Evolutionary conservation across 2,329 filamentous ascomycete genomes (phyloP), one percentile per base, ranked within the genome.

Genomic region (Beauveria sp.): DNA sequence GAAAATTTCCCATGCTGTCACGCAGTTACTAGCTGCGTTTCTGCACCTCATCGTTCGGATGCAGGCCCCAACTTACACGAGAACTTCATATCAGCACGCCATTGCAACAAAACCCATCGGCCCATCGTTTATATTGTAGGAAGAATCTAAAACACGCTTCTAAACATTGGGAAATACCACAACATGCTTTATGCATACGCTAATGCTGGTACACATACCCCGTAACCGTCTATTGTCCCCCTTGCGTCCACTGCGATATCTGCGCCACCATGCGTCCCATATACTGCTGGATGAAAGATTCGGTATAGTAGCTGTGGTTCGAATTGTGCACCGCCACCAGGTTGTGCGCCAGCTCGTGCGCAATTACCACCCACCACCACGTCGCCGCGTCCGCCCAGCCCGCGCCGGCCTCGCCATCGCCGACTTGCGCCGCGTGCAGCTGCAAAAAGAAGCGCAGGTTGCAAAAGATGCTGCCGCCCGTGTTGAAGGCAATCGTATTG

Each of bases 321-420:
- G 89, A 80, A 69, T 88, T 88, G 73, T 98, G 93, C 65, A 86
- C 82, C 43, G 77, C 76, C 9, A 96, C 91, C 60, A 99, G 77
- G 72, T 99, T 99, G 75, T 99, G 95, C 62, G 95, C 93, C 73
- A 99, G 77, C 76, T 99, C 96, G 72, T 99, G 95, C 64, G 92
- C 96, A 64, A 97, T 73, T n/a, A 95, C 92, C 65, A 96, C 89
- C 85, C 89, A 97, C 93, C 93, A 98, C 79, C 93, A 96, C 1
- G 88, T 84, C 62, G 86, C 78, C 3, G 90, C 90, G 63, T 95
- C 89, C 4, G 84, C 79, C 70, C 79, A 85, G 18, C 78, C 83
- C 59, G 80, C 75, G 2, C 72, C 72, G 10, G n/a, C 50, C 30
- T 49, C 24, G 5, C 38, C 51, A 22, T 65, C 26, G 57, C 66